phyloP scores from a whole-genome alignment of 2,329 filamentous ascomycete species.

The Penicillium decumbens region DNA sequence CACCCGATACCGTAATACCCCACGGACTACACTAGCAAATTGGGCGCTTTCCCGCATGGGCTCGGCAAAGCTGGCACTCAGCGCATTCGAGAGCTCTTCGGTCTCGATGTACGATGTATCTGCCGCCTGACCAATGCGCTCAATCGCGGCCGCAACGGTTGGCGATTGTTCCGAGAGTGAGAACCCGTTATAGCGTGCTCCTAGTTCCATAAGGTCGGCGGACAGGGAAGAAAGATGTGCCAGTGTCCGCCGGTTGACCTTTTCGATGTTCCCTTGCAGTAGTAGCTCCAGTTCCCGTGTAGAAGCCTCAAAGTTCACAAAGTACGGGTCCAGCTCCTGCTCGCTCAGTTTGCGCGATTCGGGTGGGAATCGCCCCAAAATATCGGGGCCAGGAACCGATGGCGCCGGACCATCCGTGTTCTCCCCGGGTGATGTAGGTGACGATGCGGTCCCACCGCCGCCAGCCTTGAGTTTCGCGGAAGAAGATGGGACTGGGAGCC shows the following conservation, averaged over 20 bases:
- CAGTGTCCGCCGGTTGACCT: constrained; percentile 85
- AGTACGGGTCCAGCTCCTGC: constrained; percentile 91
- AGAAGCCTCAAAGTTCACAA: constrained; percentile 84
- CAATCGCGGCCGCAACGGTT: constrained; percentile 85
- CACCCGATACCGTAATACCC: constrained; percentile 81
- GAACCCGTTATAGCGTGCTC: constrained; percentile 95
- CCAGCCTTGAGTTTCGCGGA: constrained; percentile 76
- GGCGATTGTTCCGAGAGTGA: constrained; percentile 88
- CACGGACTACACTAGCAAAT: constrained; percentile 89
- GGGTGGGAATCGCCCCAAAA: constrained; percentile 77
- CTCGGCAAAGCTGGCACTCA: constrained; percentile 94
- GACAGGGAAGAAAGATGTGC: constrained; percentile 79
- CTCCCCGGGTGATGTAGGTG: constrained; percentile 44
- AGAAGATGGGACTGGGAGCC: constrained; percentile 75
- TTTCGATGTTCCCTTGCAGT: constrained; percentile 90
- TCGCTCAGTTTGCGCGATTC: constrained; percentile 72
- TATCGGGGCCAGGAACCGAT: constrained; percentile 56
- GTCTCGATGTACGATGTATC: constrained; percentile 96
- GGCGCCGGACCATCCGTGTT: constrained; percentile 54
- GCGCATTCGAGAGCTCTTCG: constrained; percentile 76
- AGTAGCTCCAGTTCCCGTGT: constrained; percentile 87
- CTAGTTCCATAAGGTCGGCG: constrained; percentile 84
- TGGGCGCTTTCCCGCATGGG: constrained; percentile 97
- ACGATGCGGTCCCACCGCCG: constrained; percentile 27
- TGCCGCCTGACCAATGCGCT: constrained; percentile 87